Evolutionary conservation across 495 filamentous ascomycete species (phyloP).

Genomic region (Podospora australis): DNA sequence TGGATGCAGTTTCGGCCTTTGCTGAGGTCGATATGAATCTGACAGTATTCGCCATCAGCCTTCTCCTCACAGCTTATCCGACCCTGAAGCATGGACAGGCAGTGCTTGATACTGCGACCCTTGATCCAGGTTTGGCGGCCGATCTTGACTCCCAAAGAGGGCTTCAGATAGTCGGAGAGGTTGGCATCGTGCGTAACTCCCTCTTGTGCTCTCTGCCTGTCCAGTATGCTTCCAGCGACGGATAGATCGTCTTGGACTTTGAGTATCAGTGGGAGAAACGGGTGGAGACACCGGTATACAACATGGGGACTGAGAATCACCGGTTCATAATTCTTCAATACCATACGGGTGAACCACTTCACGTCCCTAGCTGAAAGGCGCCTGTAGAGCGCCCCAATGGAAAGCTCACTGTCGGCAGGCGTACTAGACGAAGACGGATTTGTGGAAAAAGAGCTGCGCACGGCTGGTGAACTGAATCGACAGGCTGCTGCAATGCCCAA

Average conservation of each 20-base stretch:
- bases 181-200: constrained; percentile 19
- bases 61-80: constrained; percentile 74
- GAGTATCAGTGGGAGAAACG: constrained; percentile 55
- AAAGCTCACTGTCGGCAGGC: constrained; percentile 33
- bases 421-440: constrained; percentile 9
- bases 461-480: constrained; percentile 59
- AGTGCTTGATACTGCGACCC: constrained; percentile 70
- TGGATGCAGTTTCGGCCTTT: constrained; percentile 51
- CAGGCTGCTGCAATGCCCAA: constrained; percentile 59
- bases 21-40: constrained; percentile 71
- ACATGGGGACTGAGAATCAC: constrained; percentile 43
- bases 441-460: constrained; percentile 44
- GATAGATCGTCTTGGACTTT: constrained; percentile 55
- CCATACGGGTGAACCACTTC: constrained; percentile 82
- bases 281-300: constrained; percentile 47
- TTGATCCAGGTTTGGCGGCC: constrained; percentile 67
- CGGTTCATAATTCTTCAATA: constrained; percentile 68
- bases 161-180: constrained; percentile 42
- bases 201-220: constrained; percentile 9
- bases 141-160: constrained; percentile 64
- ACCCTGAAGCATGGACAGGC: constrained; percentile 52
- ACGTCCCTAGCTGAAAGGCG: constrained; percentile 62
- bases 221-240: constrained; percentile 28
- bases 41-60: constrained; percentile 84
- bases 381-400: constrained; percentile 51